Evolutionary conservation across 805 yeast species (phyloP), one percentile per base, ranked within the genome.

Genomic region (Metschnikowia baotianmanensis): DNA sequence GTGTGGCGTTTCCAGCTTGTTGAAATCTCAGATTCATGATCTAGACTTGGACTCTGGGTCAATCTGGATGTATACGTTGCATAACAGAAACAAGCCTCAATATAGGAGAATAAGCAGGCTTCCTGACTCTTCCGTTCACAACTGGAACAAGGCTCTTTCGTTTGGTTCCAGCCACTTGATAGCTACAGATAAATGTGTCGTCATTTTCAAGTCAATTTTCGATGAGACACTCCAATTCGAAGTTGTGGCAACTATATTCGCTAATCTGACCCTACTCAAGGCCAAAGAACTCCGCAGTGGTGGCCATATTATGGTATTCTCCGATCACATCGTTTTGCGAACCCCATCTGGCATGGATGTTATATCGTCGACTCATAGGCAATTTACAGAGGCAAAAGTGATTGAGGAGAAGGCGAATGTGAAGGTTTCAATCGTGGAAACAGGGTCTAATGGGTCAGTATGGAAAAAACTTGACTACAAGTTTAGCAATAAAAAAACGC

Each of bases 291-390:
- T 42, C 11, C 17, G 35, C n/a, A 33, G 36, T 16, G 41, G 34
- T 4, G 16, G 18, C 10, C 32, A 36, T 10, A 29, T 42, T 16
- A 15, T 46, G 22, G 47, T 41, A 10, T 50, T 43, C 23, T 24
- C 31, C 10, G 50, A 50, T 32, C 55, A 50, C 32, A 43, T 49
- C 16, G 46, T 37, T 15, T 35, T 44, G 11, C 27, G 24, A 12
- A 28, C 42, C n/a, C 21, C 44, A 23, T 34, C 33, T 5, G 39
- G 44, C 3, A 17, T 39, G 17, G 34, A 36, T 13, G 38, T 50
- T 4, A 20, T 48, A 20, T 37, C 46, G 8, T 38, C 51, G 19
- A 39, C 46, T 24, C 35, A 35, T 3, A 20, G n/a, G 28, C 24
- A 19, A n/a, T 40, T 19, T 13, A 18, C 34, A 10, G 31, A 34